These are phyloP conservation scores for Phytophthora ohioensis DNA, from an alignment of 352 stramenopile species.

Conservation along the genomic window DNA sequence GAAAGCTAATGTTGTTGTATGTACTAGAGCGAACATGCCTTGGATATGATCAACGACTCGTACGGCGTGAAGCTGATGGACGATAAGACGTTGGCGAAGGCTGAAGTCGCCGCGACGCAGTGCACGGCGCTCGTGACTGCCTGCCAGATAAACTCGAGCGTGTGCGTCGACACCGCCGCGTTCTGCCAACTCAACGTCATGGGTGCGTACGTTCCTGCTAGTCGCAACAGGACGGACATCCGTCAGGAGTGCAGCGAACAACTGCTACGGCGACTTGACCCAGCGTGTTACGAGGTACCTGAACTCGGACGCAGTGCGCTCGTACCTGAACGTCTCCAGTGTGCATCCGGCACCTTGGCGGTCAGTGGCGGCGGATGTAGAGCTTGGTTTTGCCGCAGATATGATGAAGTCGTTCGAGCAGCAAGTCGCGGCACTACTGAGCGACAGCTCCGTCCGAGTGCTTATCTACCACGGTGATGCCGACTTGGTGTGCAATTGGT, in stretches of 20 bases:
- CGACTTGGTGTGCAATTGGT: conserved; percentile 97
- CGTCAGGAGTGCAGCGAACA: conserved; percentile 42
- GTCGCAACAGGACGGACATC: conserved; percentile 71
- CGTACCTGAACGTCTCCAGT: conserved; percentile 38
- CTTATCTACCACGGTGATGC: conserved; percentile 97
- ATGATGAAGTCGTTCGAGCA: conserved; percentile 93
- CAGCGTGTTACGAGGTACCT: conserved; percentile 48
- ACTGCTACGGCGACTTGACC: conserved; percentile 41
- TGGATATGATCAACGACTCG: conserved; percentile 67
- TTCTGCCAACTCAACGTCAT: conserved; percentile 39
- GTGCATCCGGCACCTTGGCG: conserved; percentile 70
- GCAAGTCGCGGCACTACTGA: conserved; percentile 89
- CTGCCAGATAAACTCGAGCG: conserved; percentile 36
- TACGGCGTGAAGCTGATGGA: conserved; percentile 65
- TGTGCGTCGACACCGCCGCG: conserved; percentile 32
- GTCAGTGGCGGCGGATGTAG: conserved; percentile 18
- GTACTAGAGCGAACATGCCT: conserved; percentile 39
- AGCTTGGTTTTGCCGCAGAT: conserved; percentile 59
- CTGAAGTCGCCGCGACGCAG: conserved; percentile 28
- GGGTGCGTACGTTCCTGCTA: conserved; percentile 21
- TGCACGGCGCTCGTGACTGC: conserved; percentile 45
- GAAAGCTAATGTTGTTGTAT: conserved; percentile 1
- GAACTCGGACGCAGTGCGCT: conserved; percentile 60
- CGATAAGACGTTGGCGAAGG: conserved; percentile 29
- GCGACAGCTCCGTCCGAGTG: conserved; percentile 60